Conservation (phyloP, 2,329 filamentous ascomycete species). For the Arthrobotrys musiformis region DNA sequence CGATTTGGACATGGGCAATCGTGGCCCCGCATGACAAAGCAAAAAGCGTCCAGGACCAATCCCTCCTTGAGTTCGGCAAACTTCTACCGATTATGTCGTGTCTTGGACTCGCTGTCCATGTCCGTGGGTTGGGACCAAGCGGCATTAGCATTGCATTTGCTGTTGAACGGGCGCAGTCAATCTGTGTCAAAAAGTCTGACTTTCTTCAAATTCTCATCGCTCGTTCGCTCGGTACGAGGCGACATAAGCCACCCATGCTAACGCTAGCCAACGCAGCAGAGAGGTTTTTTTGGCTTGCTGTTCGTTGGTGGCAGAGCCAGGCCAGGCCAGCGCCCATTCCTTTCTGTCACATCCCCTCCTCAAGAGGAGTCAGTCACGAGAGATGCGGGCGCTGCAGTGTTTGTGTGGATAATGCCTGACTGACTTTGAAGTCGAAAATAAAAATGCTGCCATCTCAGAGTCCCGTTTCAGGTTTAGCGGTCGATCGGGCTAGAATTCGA, state of each 20-base stretch:
- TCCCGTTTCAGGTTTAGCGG: not conserved
- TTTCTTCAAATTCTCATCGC: slow-evolving; percentile 4
- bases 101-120: no score
- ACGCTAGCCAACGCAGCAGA: slow-evolving; percentile 25
- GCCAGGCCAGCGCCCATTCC: slow-evolving; percentile 6
- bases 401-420: not conserved
- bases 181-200: slow-evolving; percentile 20
- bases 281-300: not conserved
- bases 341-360: not conserved
- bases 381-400: not conserved
- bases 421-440: not conserved
- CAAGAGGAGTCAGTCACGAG: not conserved
- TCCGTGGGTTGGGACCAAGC: no score
- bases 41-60: no score
- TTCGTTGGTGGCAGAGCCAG: not conserved
- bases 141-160: not conserved
- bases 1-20: not conserved
- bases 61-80: not conserved
- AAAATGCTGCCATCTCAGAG: slow-evolving; percentile 14
- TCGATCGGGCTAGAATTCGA: not conserved
- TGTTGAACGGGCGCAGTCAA: not conserved
- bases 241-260: slow-evolving; percentile 39
- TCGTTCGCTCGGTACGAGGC: slow-evolving; percentile 32
- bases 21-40: slow-evolving; percentile 23
- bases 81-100: slow-evolving; percentile 13